A percentile compares a stretch with the other conserved stretches of the same genome.
These are phyloP conservation scores for Helotiales sp. DNA, from an alignment of 2,329 filamentous ascomycete species.

Conservation along the genomic window DNA sequence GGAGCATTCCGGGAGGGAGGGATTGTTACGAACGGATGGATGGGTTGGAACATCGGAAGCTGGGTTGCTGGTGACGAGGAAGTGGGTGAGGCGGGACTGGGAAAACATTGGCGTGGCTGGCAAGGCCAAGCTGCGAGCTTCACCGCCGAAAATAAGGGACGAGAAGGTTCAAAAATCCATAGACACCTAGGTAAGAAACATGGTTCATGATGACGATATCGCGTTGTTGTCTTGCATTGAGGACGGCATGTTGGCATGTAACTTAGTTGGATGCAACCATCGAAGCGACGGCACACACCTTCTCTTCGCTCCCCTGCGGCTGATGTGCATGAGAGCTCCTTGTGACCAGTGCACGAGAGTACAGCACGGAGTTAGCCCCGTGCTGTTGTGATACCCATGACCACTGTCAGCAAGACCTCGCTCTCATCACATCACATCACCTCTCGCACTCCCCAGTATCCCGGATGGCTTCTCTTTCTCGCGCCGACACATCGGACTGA, in stretches of 20 bases:
- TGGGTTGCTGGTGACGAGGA: neutral
- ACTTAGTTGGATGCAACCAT: neutral
- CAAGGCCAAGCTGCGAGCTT: neutral
- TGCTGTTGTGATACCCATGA: slow-evolving; percentile 3
- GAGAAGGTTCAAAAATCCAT: neutral
- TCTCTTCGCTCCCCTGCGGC: slow-evolving; percentile 1
- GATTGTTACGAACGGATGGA: no score
- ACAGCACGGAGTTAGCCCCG: neutral
- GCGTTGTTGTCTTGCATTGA: neutral
- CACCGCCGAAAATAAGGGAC: neutral
- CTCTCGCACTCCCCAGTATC: neutral
- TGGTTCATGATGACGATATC: neutral
- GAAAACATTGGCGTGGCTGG: no score
- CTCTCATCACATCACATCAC: neutral
- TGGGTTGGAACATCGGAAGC: no score
- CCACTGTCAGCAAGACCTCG: neutral
- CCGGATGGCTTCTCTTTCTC: neutral
- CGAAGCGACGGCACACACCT: neutral
- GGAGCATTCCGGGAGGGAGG: neutral
- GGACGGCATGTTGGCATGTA: neutral
- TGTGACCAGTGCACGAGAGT: slow-evolving; percentile 13
- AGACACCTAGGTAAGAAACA: neutral
- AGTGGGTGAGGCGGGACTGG: neutral
- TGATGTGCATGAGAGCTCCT: slow-evolving; percentile 10
- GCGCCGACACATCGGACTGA: neutral